Evolutionary conservation across 805 yeast species (phyloP), one percentile per base, ranked within the genome.

Genomic region (Candida arabinofermentans): DNA sequence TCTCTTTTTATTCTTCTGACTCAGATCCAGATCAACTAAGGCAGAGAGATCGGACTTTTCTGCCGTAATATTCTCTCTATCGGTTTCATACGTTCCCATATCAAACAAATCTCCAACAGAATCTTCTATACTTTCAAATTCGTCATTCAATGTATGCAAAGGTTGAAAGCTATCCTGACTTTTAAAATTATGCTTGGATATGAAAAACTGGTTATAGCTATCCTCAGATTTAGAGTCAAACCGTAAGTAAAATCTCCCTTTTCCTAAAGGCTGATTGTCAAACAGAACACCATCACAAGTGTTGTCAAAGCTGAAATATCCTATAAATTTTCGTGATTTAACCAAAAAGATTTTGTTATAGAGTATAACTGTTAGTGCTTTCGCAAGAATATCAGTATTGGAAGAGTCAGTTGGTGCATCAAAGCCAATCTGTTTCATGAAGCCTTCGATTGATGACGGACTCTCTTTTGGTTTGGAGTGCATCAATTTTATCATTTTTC

Each of bases 361-460:
- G 3, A 53, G 24, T 30, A 58, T 32, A 2, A 55, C 48, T 3
- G 55, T 43, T 8, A 58, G 29, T 8, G 57, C 46, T 24, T 54
- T 51, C 6, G 42, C 22, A 5, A 49, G 26, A 5, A 38, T 16
- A 8, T 35, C 35, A n/a, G 36, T 16, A 12, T 45, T 36, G 9
- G 24, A 10, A 5, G 17, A 8, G n/a, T 8, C 21, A 18, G 27
- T 8, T 1, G 21, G 24, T 3, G 34, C 8, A n/a, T 37, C 22
- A 16, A 38, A 41, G 19, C 51, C 53, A 36, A 49, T 31, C 9
- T 13, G 19, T 3, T 10, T n/a, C 8, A 41, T 13, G 24, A 45
- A 23, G 3, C 24, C 29, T 6, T 29, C 38, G 12, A 41, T 8
- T 7, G 44, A 39, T 14, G 23, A 36, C 2, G 44, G 48, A n/a